Evolutionary conservation across 2,329 filamentous ascomycete species (phyloP), one percentile per base, ranked within the genome.

Genomic region (Bipolaris bicolor): DNA sequence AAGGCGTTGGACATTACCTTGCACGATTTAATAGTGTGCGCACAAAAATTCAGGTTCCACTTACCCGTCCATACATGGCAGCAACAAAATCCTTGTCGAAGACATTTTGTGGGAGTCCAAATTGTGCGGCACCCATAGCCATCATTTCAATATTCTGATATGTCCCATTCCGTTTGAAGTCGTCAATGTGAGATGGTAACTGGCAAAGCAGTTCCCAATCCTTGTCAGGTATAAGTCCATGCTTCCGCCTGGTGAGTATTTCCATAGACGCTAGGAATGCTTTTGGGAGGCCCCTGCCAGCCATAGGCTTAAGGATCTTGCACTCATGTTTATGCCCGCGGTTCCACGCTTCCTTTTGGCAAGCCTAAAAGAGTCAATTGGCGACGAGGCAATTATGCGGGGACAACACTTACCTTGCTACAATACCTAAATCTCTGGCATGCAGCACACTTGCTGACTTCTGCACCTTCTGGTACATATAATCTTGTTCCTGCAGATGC

Each of bases 361-460:
- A 89, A 26, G 67, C 74, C 84, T 88, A 43, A 13, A 20, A 6
- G 10, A 7, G 5, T 68, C 34, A 68, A 52, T 43, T 18, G 18
- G 7, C 40, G 10, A 22, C 13, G n/a, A 15, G 10, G 15, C 33
- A 16, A 16, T 49, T 13, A 15, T 45, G 31, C 7, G 46, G 18
- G 16, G 37, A 5, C 11, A 49, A 6, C 41, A 7, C 78, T 47
- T 69, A 86, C 85, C 78, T 82, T 85, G 62, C 81, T 80, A 70
- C 86, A 89, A 69, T 88, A 89, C 61, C 78, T 82, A 2, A 86
- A 81, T 31, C 81, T 76, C 55, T 80, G 81, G 66, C 86, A 89
- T 7, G 83, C 83, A 3, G 81, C 81, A 67, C 86, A 89, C 22
- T 78, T 79, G 55, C 82, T 83, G n/a, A 87, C 75, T 24, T 60